phyloP scores from a whole-genome alignment of 306 rosid species.

The Cicer chorassanicum region DNA sequence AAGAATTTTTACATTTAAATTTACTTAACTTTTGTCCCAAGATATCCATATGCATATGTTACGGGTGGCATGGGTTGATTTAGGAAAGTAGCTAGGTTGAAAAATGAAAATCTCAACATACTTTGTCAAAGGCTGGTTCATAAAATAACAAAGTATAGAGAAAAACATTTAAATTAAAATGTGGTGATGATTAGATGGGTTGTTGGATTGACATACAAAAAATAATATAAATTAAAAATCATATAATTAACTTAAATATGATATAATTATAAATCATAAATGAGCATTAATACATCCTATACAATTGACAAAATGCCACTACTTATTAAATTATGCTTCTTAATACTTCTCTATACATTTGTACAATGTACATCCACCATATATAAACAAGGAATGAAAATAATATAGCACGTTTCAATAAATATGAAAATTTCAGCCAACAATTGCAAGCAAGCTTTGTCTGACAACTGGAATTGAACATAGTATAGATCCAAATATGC shows the following conservation, averaged over 20 bases:
- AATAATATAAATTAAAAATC: too few relatives aligned
- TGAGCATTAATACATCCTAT: slow-evolving; percentile 36
- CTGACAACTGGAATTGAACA: slow-evolving; percentile 86
- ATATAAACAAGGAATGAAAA: slow-evolving; percentile 28
- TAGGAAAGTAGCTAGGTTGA: too few relatives aligned
- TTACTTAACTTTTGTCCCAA: too few relatives aligned
- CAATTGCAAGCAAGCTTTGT: slow-evolving; percentile 74
- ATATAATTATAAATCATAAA: slow-evolving; percentile 24
- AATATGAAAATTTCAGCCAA: slow-evolving; percentile 56
- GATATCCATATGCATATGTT: too few relatives aligned
- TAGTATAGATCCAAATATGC: slow-evolving; percentile 85
- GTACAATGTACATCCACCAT: slow-evolving; percentile 33
- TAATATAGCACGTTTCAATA: slow-evolving; percentile 12
- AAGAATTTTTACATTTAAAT: too few relatives aligned
- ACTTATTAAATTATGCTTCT: slow-evolving; percentile 10
- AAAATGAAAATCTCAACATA: too few relatives aligned
- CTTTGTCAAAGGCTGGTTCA: too few relatives aligned
- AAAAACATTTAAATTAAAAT: too few relatives aligned
- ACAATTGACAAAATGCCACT: slow-evolving; percentile 36
- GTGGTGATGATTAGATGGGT: too few relatives aligned
- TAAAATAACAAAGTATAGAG: too few relatives aligned
- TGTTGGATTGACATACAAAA: too few relatives aligned
- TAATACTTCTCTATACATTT: slow-evolving; percentile 39
- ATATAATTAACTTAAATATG: background rate
- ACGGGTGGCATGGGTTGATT: too few relatives aligned